Evolutionary conservation across 2,329 filamentous ascomycete species (phyloP).

Genomic region (Metarhizium sp.): DNA sequence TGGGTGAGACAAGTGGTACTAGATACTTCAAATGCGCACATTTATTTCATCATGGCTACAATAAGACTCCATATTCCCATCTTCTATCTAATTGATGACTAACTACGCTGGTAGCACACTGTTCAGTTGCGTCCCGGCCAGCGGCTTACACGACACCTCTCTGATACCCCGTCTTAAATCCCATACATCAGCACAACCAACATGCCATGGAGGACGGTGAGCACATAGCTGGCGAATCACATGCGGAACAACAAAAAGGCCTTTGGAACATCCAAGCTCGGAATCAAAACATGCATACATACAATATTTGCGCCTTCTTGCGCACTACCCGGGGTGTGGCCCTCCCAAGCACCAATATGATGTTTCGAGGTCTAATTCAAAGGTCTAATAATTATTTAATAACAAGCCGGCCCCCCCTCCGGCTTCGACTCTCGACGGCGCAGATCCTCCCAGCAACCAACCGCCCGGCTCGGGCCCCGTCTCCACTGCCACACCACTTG

Average conservation of each 20-base stretch:
- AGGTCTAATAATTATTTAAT: slow-evolving; percentile 4
- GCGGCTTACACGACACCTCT: not conserved
- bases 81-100: no score
- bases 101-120: no score
- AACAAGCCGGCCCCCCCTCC: not conserved
- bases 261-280: not conserved
- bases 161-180: not conserved
- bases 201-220: no score
- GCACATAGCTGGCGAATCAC: no score
- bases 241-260: not conserved
- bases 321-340: not conserved
- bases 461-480: not conserved
- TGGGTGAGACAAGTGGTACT: not conserved
- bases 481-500: not conserved
- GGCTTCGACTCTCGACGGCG: not conserved
- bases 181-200: no score
- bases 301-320: not conserved
- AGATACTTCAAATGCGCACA: not conserved
- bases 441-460: not conserved
- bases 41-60: not conserved
- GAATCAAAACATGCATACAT: not conserved
- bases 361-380: slow-evolving; percentile 4
- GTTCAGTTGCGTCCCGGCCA: not conserved
- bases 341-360: not conserved
- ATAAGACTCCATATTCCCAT: not conserved